Conservation (phyloP, 768 basidiomycete species). For the Kwoniella sp. region DNA sequence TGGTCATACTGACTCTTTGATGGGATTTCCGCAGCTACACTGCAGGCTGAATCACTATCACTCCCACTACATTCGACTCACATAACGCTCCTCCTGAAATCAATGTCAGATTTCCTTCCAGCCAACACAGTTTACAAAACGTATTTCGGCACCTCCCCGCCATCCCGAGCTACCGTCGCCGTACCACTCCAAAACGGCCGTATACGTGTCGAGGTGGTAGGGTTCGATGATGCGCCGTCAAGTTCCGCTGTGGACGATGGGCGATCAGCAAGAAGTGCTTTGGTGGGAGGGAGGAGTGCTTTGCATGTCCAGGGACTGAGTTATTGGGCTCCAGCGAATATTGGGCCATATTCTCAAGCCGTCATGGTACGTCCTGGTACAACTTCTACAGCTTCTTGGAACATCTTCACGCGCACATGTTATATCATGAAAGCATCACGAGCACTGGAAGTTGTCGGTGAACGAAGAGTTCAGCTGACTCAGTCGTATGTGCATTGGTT, state of each 20-base stretch:
- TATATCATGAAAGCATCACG: no score
- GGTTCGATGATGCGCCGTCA: constrained; percentile 60
- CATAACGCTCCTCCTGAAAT: constrained; percentile 76
- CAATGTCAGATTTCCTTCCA: constrained; percentile 74
- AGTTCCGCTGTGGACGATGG: background rate
- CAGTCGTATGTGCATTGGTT: background rate
- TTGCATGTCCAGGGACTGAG: constrained; percentile 94
- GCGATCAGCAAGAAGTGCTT: background rate
- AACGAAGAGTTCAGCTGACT: constrained; percentile 2
- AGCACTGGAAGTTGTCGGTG: no score
- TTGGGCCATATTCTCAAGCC: constrained; percentile 96
- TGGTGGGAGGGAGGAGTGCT: constrained; percentile 62
- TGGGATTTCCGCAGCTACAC: constrained; percentile 59
- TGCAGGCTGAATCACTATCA: constrained; percentile 61
- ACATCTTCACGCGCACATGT: background rate
- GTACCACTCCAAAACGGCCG: constrained; percentile 68
- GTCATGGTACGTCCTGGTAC: constrained; percentile 65
- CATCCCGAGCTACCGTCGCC: constrained; percentile 90
- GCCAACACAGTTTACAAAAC: constrained; percentile 78
- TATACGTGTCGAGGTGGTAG: constrained; percentile 77
- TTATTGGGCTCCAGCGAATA: constrained; percentile 99
- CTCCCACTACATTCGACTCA: constrained; percentile 66
- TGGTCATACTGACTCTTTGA: background rate
- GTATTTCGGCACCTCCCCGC: constrained; percentile 88
- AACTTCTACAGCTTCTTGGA: no score